Evolutionary conservation across 2,329 filamentous ascomycete genomes (phyloP).

Genomic region (Intubia oerlemansii): DNA sequence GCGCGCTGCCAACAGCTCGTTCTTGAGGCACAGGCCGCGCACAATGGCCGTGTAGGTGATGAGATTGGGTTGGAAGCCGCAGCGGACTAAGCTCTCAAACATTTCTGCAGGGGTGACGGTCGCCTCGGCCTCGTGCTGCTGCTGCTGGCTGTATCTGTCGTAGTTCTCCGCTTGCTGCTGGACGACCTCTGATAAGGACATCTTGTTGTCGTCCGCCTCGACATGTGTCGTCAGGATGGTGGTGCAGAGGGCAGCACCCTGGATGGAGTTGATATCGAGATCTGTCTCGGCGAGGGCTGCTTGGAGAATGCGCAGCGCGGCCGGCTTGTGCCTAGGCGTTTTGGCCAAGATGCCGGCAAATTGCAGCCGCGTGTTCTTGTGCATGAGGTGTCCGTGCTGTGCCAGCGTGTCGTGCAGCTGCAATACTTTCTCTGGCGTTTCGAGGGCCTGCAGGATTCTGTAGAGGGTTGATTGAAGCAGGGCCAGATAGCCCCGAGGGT

Average conservation of each 20-base stretch:
- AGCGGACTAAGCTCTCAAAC: slow-evolving; percentile 31
- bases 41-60: slow-evolving; percentile 47
- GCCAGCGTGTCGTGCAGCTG: slow-evolving; percentile 17
- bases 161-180: too few species aligned
- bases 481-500: too few species aligned
- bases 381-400: slow-evolving; percentile 12
- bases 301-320: slow-evolving; percentile 23
- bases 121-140: neutral
- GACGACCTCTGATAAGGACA: too few species aligned
- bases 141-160: neutral
- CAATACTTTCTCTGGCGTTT: slow-evolving; percentile 8
- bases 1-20: slow-evolving; percentile 39
- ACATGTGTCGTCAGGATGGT: slow-evolving; percentile 33
- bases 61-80: slow-evolving; percentile 41
- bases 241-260: slow-evolving; percentile 33
- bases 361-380: slow-evolving; percentile 23
- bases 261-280: slow-evolving; percentile 23
- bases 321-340: slow-evolving; percentile 16
- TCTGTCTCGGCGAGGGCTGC: slow-evolving; percentile 12
- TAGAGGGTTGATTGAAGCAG: too few species aligned
- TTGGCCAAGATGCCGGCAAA: slow-evolving; percentile 24
- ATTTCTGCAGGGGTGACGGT: slow-evolving; percentile 30
- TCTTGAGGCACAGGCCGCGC: slow-evolving; percentile 45
- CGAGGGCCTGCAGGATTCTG: slow-evolving; percentile 1
- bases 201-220: slow-evolving; percentile 12